Evolutionary conservation across 2,329 filamentous ascomycete genomes (phyloP), one percentile per base, ranked within the genome.

Genomic region (Sclerotinia spermophila): DNA sequence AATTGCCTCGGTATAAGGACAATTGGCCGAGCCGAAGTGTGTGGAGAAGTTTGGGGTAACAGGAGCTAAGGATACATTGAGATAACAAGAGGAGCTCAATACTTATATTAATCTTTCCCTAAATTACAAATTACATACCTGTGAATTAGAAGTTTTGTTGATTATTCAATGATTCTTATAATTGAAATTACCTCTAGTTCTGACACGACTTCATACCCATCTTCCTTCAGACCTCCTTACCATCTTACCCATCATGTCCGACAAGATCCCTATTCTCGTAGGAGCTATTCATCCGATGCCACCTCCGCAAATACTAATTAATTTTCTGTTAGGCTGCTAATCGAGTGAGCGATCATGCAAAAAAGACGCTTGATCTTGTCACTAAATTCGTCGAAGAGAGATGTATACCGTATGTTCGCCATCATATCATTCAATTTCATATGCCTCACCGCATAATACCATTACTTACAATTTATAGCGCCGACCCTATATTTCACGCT

Each of bases 371-470:
- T 75, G 94, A 97, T 79, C 80, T 93, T 74, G 92, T 99, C 76
- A 93, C 95, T 84, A 93, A 94, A 82, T 99, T 99, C 78, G 96
- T 99, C 76, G 92, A 98, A 80, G 94, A 97, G 82, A 94, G 97
- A 85, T 99, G 92, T 81, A 90, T 94, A 75, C 92, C 91, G 88
- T 90, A 80, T 82, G 87, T 77, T 42, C 42, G n/a, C 2, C 55
- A 30, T 13, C 27, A 71, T 56, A 44, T 6, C 35, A 33, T 61
- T 17, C n/a, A 24, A 40, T 55, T 4, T 68, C 35, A 67, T 51
- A 67, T 70, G 71, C 75, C 60, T 33, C 30, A 44, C 42, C 67
- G 38, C 27, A 53, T 17, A 24, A 53, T 19, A 61, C 35, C 27
- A 67, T 42, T 19, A 64, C 74, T 78, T 66, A 78, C 73, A 65